Conservation (phyloP, 2,329 filamentous ascomycete genomes). For the Pseudogymnoascus sp. region DNA sequence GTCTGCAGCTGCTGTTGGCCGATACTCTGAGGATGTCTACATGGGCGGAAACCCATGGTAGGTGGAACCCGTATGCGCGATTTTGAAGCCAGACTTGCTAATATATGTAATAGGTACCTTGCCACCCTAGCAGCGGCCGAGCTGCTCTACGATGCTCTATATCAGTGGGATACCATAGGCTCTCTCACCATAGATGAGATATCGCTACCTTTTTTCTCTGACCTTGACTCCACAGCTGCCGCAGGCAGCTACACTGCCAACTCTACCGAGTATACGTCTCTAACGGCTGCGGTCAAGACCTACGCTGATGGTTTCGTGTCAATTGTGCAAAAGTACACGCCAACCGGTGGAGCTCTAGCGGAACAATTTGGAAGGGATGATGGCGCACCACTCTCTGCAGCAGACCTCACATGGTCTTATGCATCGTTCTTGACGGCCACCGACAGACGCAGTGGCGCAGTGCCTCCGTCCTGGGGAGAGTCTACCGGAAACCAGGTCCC, state of each 20-base stretch:
- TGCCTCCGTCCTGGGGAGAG: constrained; percentile 48
- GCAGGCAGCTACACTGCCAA: constrained; percentile 49
- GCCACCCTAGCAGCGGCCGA: constrained; percentile 71
- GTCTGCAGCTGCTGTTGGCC: constrained; percentile 53
- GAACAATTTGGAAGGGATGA: constrained; percentile 57
- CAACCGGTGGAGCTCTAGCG: constrained; percentile 53
- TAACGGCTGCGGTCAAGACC: constrained; percentile 43
- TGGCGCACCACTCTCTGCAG: constrained; percentile 52
- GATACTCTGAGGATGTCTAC: constrained; percentile 68
- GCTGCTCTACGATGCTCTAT: constrained; percentile 68
- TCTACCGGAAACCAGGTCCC: neutral
- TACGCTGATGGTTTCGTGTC: constrained; percentile 55
- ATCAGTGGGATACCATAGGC: constrained; percentile 59
- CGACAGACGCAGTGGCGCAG: constrained; percentile 45
- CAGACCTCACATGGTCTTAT: constrained; percentile 70
- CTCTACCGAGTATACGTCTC: neutral
- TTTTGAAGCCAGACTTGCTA: neutral
- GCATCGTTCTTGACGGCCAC: constrained; percentile 59
- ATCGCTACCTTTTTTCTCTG: constrained; percentile 66
- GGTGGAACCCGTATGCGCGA: neutral
- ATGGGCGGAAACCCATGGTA: constrained; percentile 72
- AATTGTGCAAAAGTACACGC: constrained; percentile 43
- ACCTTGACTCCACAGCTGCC: constrained; percentile 56
- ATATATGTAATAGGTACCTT: constrained; percentile 43
- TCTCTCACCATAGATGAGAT: constrained; percentile 56